Conservation (phyloP, 257 asterid species). For the Mitragyna speciosa region DNA sequence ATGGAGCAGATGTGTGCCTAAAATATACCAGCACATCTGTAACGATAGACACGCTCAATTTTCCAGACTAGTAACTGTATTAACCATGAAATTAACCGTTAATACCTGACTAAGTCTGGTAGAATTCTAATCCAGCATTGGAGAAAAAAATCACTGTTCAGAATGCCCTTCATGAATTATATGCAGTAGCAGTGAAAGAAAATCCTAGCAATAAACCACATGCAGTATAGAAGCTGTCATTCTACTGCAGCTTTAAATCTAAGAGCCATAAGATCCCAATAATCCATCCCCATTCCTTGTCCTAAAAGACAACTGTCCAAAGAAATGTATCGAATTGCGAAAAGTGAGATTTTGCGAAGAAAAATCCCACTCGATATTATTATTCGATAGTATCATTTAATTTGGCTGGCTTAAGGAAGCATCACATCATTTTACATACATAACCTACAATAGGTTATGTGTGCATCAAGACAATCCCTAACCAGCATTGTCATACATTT, state of each 20-base stretch:
- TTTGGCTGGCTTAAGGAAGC: conserved; percentile 26
- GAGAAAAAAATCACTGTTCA: background rate
- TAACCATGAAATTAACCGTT: conserved; percentile 15
- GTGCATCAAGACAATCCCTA: conserved; percentile 22
- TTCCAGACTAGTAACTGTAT: conserved; percentile 40
- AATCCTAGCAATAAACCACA: background rate
- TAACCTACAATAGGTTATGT: background rate
- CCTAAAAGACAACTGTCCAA: background rate
- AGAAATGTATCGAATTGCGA: conserved; percentile 23
- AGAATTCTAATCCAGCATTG: background rate
- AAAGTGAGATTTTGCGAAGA: conserved; percentile 20
- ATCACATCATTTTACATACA: conserved; percentile 9
- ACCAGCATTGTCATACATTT: conserved; percentile 16
- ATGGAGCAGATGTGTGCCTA: conserved; percentile 21
- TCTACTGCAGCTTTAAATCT: background rate
- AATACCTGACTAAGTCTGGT: conserved; percentile 38
- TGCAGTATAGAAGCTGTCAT: background rate
- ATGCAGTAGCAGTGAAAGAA: background rate
- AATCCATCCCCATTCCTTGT: background rate
- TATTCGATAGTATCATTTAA: conserved; percentile 4
- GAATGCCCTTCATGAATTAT: background rate
- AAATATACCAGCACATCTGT: conserved; percentile 8
- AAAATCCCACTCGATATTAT: conserved; percentile 27
- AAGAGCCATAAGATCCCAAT: background rate
- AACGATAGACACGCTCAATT: conserved; percentile 27